Evolutionary conservation across 2,329 filamentous ascomycete species (phyloP).

Genomic region (Fusarium kyushuense): DNA sequence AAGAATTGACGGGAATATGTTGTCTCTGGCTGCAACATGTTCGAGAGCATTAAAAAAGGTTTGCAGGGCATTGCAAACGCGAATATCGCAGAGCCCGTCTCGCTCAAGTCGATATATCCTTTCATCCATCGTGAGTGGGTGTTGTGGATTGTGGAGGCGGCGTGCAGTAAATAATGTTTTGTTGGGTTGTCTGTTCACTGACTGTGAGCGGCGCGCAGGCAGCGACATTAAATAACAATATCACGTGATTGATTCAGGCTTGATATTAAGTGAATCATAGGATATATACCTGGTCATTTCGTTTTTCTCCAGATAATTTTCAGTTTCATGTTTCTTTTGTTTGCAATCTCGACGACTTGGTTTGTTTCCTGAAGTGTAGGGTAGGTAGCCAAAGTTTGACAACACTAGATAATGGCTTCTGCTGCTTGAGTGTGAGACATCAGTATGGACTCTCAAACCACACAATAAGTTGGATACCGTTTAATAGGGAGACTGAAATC

Average conservation of each 20-base stretch:
- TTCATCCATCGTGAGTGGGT: not conserved
- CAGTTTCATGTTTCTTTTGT: not conserved
- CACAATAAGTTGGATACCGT: not conserved
- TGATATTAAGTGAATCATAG: not conserved
- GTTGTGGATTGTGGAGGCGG: accelerated
- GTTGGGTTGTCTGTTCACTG: not conserved
- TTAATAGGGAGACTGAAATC: not conserved
- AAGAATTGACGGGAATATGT: not conserved
- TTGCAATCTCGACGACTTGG: not conserved
- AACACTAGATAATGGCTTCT: no score
- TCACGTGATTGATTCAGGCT: not conserved
- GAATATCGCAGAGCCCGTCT: not conserved
- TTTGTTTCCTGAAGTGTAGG: not conserved
- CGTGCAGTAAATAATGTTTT: no score
- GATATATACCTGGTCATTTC: not conserved
- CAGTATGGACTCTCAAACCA: not conserved
- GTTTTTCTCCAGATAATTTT: not conserved
- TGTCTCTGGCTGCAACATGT: not conserved
- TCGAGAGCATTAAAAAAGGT: not conserved
- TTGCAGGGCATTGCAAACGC: not conserved
- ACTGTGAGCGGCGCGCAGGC: not conserved
- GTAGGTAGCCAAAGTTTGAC: not conserved
- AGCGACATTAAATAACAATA: not conserved
- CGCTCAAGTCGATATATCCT: not conserved
- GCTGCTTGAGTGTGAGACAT: not conserved